phyloP scores from a whole-genome alignment of 2,329 filamentous ascomycete genomes.

The Scytalidium lignicola region DNA sequence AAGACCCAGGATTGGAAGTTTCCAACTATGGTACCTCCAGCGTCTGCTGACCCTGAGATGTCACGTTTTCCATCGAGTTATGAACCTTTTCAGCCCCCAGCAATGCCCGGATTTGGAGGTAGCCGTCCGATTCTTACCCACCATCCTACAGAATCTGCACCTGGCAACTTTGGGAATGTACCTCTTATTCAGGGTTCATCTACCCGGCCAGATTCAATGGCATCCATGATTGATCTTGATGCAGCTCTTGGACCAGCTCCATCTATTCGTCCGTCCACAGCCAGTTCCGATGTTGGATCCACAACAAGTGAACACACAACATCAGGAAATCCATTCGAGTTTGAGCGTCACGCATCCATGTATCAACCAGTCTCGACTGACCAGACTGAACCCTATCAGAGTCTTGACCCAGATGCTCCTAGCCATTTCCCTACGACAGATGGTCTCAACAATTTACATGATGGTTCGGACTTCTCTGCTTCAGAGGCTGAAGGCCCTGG shows the following conservation, averaged over 20 bases:
- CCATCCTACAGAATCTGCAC: constrained; percentile 46
- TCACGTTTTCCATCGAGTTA: constrained; percentile 45
- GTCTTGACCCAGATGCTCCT: constrained; percentile 5
- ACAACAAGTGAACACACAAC: constrained; percentile 52
- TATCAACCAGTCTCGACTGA: constrained; percentile 35
- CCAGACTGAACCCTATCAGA: background rate
- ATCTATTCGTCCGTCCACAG: constrained; percentile 21
- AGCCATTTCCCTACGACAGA: constrained; percentile 47
- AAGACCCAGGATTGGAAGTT: constrained; percentile 55
- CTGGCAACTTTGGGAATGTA: constrained; percentile 14
- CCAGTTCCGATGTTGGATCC: constrained; percentile 34
- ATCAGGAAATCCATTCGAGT: constrained; percentile 53
- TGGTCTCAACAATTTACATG: constrained; percentile 16
- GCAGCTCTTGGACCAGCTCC: constrained; percentile 42
- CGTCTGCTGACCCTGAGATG: constrained; percentile 48
- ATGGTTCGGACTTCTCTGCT: constrained; percentile 25
- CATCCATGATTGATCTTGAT: constrained; percentile 47
- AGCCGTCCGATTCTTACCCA: constrained; percentile 42
- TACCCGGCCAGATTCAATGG: constrained; percentile 12
- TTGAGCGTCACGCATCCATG: constrained; percentile 57
- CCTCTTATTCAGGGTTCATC: background rate
- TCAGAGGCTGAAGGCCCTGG: constrained; percentile 19
- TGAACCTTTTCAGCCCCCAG: constrained; percentile 17
- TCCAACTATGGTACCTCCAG: constrained; percentile 46
- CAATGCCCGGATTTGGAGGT: constrained; percentile 25